A percentile compares a stretch with the other conserved stretches of the same genome.
These are phyloP conservation scores for Antonospora locustae DNA, from an alignment of 371 early-diverging fungal species.

Conservation along the genomic window DNA sequence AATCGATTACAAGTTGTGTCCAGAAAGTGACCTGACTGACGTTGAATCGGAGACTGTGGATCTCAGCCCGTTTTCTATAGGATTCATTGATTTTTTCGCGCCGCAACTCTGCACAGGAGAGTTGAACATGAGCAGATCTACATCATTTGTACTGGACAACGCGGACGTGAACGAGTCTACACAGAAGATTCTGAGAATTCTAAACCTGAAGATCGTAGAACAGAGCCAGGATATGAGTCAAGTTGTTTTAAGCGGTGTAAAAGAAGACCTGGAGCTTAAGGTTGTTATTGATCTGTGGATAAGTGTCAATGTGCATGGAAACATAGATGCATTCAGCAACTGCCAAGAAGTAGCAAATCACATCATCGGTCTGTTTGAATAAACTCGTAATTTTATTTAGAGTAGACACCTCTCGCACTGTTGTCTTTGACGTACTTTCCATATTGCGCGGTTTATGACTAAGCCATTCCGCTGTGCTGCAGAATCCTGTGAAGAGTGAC, in stretches of 20 bases:
- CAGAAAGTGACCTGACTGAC: constrained; percentile 28
- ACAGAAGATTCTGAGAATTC: constrained; percentile 16
- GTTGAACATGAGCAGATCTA: neutral
- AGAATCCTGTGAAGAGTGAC: too few species aligned
- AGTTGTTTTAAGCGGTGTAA: constrained; percentile 4
- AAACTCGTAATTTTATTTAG: too few species aligned
- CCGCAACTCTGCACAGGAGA: constrained; percentile 4
- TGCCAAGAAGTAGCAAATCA: constrained; percentile 13
- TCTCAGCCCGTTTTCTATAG: constrained; percentile 31
- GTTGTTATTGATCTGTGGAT: neutral
- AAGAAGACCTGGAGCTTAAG: neutral
- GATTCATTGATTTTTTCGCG: constrained; percentile 32
- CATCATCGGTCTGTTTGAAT: constrained; percentile 20
- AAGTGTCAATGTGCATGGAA: constrained; percentile 1
- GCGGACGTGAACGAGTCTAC: constrained; percentile 7
- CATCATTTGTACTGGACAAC: constrained; percentile 10
- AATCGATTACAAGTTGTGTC: too few species aligned
- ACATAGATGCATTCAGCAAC: constrained; percentile 18
- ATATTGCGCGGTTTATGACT: too few species aligned
- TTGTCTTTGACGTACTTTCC: too few species aligned
- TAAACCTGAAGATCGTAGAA: constrained; percentile 20
- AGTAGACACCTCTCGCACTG: too few species aligned
- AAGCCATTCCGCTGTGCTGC: too few species aligned
- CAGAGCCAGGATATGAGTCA: constrained; percentile 10
- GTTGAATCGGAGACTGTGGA: constrained; percentile 29